A percentile compares a stretch with the other conserved stretches of the same genome.
Evolutionary conservation across 1,139 yeast species (phyloP).

Genomic region (Scheffersomyces segobiensis): DNA sequence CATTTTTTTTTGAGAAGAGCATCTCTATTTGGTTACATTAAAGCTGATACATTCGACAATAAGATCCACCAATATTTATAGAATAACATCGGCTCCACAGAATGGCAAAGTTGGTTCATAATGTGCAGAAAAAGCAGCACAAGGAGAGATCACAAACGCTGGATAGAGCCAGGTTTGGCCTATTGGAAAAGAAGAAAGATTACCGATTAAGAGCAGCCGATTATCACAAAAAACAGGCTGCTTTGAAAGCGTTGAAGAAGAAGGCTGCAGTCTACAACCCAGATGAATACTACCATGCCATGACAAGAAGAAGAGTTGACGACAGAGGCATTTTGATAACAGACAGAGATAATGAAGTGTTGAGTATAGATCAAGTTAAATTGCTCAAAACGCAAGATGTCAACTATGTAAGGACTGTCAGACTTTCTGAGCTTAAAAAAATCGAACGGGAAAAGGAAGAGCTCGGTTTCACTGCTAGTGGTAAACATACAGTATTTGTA

Average conservation of each 20-base stretch:
- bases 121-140: conserved; percentile 94
- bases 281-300: conserved; percentile 96
- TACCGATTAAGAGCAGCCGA: conserved; percentile 86
- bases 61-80: neutral
- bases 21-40: neutral
- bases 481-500: conserved; percentile 85
- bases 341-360: conserved; percentile 64
- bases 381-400: conserved; percentile 87
- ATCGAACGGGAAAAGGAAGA: conserved; percentile 61
- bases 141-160: conserved; percentile 87
- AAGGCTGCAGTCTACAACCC: conserved; percentile 80
- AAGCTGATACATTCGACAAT: neutral
- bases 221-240: conserved; percentile 85
- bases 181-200: conserved; percentile 93
- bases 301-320: conserved; percentile 72
- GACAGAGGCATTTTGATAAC: conserved; percentile 63
- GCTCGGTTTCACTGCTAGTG: conserved; percentile 54
- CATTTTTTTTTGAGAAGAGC: neutral
- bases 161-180: conserved; percentile 73
- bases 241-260: conserved; percentile 69
- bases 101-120: conserved; percentile 83
- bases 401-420: conserved; percentile 76
- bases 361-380: conserved; percentile 75
- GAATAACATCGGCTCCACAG: conserved; percentile 3
- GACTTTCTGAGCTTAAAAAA: conserved; percentile 66